These are phyloP conservation scores for Globisporangium mamillatum DNA, from an alignment of 352 stramenopile species.

Conservation along the genomic window DNA sequence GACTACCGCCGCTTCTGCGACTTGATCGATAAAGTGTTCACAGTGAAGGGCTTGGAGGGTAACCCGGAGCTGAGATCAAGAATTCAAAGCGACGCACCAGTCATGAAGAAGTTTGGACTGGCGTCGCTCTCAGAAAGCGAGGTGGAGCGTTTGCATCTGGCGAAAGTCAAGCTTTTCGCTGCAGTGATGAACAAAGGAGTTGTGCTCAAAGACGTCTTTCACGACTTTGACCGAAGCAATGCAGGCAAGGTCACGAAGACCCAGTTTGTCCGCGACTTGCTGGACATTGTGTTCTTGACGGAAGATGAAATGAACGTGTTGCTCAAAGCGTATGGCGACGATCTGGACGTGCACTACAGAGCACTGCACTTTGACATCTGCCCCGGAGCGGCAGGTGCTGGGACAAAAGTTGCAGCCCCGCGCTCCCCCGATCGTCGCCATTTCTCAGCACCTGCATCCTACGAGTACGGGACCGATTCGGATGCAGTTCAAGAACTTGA, in stretches of 20 bases:
- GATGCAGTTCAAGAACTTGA: conserved; percentile 37
- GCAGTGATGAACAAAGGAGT: conserved; percentile 78
- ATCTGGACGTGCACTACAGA: conserved; percentile 77
- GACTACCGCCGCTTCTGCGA: conserved; percentile 84
- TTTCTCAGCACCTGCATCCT: conserved; percentile 32
- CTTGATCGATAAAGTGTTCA: conserved; percentile 84
- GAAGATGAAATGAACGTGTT: conserved; percentile 52
- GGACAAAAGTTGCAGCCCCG: conserved; percentile 23
- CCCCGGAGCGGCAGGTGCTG: conserved; percentile 32
- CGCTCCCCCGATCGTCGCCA: conserved; percentile 56
- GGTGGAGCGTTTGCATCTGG: conserved; percentile 25
- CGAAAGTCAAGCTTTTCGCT: conserved; percentile 56
- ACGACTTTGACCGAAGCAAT: conserved; percentile 84
- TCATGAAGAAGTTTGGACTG: conserved; percentile 34
- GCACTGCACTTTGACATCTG: conserved; percentile 71
- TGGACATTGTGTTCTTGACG: conserved; percentile 58
- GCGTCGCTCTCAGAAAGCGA: conserved; percentile 33
- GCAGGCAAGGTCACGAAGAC: conserved; percentile 78
- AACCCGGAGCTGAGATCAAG: conserved; percentile 45
- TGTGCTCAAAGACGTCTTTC: conserved; percentile 86
- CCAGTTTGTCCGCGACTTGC: conserved; percentile 73
- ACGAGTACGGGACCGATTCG: background rate
- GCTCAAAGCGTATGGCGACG: conserved; percentile 68
- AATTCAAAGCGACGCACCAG: conserved; percentile 29
- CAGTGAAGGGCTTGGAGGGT: conserved; percentile 67